Evolutionary conservation across 2,329 filamentous ascomycete species (phyloP).

Genomic region (Neurospora crassa): DNA sequence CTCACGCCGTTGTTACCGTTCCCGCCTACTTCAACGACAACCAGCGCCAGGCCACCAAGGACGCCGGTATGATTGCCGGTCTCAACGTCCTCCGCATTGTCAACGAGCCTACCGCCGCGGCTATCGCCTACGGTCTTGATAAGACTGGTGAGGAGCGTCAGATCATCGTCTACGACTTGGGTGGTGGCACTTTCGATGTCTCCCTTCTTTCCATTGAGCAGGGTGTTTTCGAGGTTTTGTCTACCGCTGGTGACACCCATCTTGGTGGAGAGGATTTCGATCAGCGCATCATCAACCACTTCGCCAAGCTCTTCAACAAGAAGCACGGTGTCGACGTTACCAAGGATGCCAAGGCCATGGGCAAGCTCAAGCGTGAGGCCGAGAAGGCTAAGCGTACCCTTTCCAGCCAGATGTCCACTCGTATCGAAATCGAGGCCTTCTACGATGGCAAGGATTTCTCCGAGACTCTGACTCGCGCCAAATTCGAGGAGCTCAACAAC

Average conservation of each 20-base stretch:
- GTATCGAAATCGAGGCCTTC: conserved; percentile 96
- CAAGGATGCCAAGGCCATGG: conserved; percentile 97
- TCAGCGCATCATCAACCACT: conserved; percentile 92
- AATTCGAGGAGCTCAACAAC: conserved; percentile 98
- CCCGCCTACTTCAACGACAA: conserved; percentile 98
- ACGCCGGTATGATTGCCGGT: conserved; percentile 83
- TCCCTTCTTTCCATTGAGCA: conserved; percentile 85
- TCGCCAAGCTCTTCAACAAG: conserved; percentile 98
- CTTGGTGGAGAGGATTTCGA: conserved; percentile 99
- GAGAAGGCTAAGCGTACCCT: conserved; percentile 99
- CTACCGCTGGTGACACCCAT: conserved; percentile 94
- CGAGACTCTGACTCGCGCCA: conserved; percentile 94
- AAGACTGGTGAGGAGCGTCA: conserved; percentile 76
- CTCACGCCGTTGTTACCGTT: conserved; percentile 85
- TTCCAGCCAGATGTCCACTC: conserved; percentile 88
- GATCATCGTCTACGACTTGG: conserved; percentile 88
- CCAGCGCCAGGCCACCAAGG: conserved; percentile 94
- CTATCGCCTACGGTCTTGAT: conserved; percentile 88
- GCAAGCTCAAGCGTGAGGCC: conserved; percentile 98
- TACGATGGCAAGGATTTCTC: conserved; percentile 96
- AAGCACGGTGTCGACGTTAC: conserved; percentile 87
- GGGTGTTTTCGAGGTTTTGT: conserved; percentile 88
- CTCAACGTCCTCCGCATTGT: conserved; percentile 93
- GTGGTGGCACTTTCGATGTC: conserved; percentile 92
- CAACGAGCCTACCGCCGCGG: conserved; percentile 92